These are phyloP conservation scores for Chenopodium berlandieri DNA, from an alignment of 148 eudicot genomes.

Conservation along the genomic window DNA sequence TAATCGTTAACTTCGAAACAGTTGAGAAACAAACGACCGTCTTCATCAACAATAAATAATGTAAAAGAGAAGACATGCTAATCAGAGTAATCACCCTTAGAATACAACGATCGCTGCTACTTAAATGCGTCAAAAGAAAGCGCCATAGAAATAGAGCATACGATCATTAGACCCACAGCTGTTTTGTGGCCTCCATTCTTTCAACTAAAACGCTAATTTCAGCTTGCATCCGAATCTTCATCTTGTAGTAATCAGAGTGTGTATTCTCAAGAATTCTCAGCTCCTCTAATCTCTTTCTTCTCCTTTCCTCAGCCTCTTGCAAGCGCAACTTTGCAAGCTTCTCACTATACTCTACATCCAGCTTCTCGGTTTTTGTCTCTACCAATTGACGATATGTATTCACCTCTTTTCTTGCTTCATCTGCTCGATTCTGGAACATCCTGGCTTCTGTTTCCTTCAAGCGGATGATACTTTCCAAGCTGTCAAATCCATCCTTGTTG, in stretches of 20 bases:
- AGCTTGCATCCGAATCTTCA: conserved; percentile 79
- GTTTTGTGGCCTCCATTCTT: conserved; percentile 87
- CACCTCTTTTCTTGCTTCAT: conserved; percentile 75
- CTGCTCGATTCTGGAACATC: conserved; percentile 82
- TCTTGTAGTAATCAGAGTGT: conserved; percentile 67
- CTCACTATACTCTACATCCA: conserved; percentile 70
- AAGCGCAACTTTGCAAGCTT: conserved; percentile 61
- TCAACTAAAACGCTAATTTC: conserved; percentile 78
- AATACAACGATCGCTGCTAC: background rate
- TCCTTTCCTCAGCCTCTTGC: conserved; percentile 65
- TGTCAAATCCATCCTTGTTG: conserved; percentile 52
- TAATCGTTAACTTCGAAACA: background rate
- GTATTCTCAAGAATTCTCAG: conserved; percentile 61
- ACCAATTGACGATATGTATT: conserved; percentile 49
- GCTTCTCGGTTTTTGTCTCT: conserved; percentile 42
- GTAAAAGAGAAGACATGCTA: background rate
- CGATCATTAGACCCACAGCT: conserved; percentile 47
- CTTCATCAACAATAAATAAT: too few relatives aligned
- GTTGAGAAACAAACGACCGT: background rate
- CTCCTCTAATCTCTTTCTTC: conserved; percentile 67
- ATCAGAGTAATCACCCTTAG: background rate
- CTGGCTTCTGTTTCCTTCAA: conserved; percentile 71
- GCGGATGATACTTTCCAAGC: conserved; percentile 67
- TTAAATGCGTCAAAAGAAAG: background rate
- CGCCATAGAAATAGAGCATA: background rate